phyloP scores from a whole-genome alignment of 2,329 filamentous ascomycete genomes.

The Sporothrix brunneoviolacea region DNA sequence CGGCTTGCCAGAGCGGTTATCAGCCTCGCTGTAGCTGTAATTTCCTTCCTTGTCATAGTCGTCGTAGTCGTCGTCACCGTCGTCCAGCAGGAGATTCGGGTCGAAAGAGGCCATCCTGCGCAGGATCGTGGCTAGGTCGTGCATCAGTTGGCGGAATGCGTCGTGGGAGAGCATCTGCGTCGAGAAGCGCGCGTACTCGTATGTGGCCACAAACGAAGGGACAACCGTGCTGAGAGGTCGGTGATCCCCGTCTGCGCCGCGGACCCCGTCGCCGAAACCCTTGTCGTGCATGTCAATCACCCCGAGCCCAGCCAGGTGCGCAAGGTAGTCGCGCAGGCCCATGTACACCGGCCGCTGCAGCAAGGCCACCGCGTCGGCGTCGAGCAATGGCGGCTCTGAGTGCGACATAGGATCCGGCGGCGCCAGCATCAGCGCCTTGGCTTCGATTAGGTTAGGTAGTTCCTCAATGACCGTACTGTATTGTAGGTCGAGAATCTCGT shows the following conservation, averaged over 20 bases:
- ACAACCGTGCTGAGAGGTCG: conserved; percentile 26
- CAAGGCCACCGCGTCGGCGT: conserved; percentile 61
- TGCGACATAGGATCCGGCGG: conserved; percentile 44
- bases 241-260: background rate
- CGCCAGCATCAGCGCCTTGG: conserved; percentile 81
- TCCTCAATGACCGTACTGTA: conserved; percentile 77
- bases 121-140: conserved; percentile 73
- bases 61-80: conserved; percentile 21
- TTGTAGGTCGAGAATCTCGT: conserved; percentile 72
- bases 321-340: conserved; percentile 73
- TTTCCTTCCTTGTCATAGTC: conserved; percentile 16
- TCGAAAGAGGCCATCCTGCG: conserved; percentile 65
- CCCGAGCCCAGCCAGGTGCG: conserved; percentile 60
- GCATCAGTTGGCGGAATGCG: conserved; percentile 74
- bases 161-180: conserved; percentile 58
- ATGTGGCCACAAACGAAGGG: conserved; percentile 63
- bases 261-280: background rate
- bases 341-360: conserved; percentile 65
- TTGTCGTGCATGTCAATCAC: conserved; percentile 41
- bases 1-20: background rate
- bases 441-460: conserved; percentile 84
- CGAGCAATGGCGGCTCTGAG: conserved; percentile 42
- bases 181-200: conserved; percentile 83
- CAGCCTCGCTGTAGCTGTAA: conserved; percentile 18
- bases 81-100: conserved; percentile 39